phyloP scores from a whole-genome alignment of 768 basidiomycete species.

The Strobilomyces confusus region DNA sequence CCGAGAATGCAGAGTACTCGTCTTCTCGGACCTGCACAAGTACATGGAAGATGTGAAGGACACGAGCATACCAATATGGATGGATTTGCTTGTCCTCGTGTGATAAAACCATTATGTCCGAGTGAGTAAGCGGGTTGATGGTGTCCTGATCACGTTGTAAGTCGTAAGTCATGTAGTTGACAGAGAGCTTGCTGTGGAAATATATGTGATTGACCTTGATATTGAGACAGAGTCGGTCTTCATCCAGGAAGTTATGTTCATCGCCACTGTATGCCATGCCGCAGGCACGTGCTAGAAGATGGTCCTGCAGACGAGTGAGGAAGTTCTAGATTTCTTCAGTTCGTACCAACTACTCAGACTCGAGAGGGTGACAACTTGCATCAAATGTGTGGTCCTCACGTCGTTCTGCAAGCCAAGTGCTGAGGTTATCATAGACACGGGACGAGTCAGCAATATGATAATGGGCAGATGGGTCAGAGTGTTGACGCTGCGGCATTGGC shows the following conservation, averaged over 20 bases:
- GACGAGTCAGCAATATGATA: constrained; percentile 21
- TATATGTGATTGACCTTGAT: constrained; percentile 22
- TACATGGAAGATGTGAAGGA: too few species aligned
- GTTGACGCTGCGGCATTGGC: not conserved
- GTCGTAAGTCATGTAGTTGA: constrained; percentile 33
- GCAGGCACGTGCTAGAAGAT: constrained; percentile 11
- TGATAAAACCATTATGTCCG: constrained; percentile 33
- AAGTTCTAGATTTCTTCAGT: constrained; percentile 17
- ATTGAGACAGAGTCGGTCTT: constrained; percentile 20
- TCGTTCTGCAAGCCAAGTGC: not conserved
- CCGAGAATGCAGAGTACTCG: not conserved
- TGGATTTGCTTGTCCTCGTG: not conserved
- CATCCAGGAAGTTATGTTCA: constrained; percentile 14
- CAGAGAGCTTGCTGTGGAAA: constrained; percentile 6
- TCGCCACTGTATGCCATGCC: constrained; percentile 14
- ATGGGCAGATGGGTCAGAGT: constrained; percentile 8
- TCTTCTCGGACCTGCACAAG: not conserved
- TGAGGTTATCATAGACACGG: constrained; percentile 8
- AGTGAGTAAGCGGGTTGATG: constrained; percentile 32
- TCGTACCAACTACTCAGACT: not conserved
- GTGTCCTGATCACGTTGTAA: constrained; percentile 33
- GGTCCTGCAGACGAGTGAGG: constrained; percentile 14
- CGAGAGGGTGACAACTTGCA: not conserved
- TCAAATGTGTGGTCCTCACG: constrained; percentile 26
- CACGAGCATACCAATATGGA: not conserved